A percentile compares a stretch with the other conserved stretches of the same genome.
Conservation (phyloP, 2,329 filamentous ascomycete genomes). For the Colletotrichum musicola region DNA sequence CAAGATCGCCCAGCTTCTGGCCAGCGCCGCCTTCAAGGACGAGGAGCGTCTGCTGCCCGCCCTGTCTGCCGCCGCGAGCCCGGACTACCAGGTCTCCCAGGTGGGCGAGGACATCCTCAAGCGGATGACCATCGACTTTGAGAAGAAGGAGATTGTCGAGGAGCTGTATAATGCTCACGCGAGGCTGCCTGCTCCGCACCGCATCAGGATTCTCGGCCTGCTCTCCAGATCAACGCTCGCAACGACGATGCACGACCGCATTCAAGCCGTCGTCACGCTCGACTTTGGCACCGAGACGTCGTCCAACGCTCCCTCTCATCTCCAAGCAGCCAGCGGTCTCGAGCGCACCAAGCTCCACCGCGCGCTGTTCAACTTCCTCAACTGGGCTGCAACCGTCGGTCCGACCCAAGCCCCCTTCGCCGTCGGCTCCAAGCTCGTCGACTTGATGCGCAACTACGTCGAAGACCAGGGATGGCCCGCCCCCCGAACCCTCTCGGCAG, state of each 20-base stretch:
- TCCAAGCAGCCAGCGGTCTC: slow-evolving; percentile 66
- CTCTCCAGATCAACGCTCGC: slow-evolving; percentile 82
- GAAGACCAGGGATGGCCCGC: slow-evolving; percentile 86
- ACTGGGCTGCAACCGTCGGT: slow-evolving; percentile 85
- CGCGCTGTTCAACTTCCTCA: slow-evolving; percentile 87
- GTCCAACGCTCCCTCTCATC: slow-evolving; percentile 40
- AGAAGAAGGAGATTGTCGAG: slow-evolving; percentile 73
- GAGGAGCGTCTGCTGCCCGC: slow-evolving; percentile 86
- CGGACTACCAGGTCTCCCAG: slow-evolving; percentile 84
- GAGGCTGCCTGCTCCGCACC: slow-evolving; percentile 77
- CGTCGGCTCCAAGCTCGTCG: slow-evolving; percentile 77
- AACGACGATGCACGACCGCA: slow-evolving; percentile 75
- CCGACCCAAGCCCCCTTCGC: slow-evolving; percentile 68
- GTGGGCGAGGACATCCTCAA: slow-evolving; percentile 92
- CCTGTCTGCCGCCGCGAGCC: slow-evolving; percentile 84
- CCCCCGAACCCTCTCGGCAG: slow-evolving; percentile 68
- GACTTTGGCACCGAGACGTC: slow-evolving; percentile 58
- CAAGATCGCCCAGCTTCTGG: slow-evolving; percentile 77
- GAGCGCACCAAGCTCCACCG: slow-evolving; percentile 85
- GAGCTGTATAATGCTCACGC: slow-evolving; percentile 81
- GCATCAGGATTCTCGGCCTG: slow-evolving; percentile 80
- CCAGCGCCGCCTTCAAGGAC: slow-evolving; percentile 88
- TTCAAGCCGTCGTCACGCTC: slow-evolving; percentile 78
- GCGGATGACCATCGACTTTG: slow-evolving; percentile 79
- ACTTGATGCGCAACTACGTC: slow-evolving; percentile 79